Evolutionary conservation across 2,329 filamentous ascomycete species (phyloP).

Genomic region (Fusarium annulatum): DNA sequence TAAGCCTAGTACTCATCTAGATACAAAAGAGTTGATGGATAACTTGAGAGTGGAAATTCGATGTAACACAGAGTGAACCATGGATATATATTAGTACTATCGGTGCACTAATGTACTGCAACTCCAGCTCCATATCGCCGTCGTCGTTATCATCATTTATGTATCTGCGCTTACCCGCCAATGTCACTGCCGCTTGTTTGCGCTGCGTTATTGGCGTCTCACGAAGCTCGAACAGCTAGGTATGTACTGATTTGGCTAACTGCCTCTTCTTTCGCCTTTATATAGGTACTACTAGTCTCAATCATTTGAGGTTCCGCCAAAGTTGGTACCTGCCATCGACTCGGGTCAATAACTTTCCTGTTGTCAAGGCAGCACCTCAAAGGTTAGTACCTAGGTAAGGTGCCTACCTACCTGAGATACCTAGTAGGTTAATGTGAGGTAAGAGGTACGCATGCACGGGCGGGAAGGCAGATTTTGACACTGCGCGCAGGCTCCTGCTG

Average conservation of each 20-base stretch:
- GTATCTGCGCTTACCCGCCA: neutral
- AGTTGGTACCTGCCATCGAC: constrained; percentile 3
- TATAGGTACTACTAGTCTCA: neutral
- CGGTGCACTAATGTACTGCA: neutral
- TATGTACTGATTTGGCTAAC: neutral
- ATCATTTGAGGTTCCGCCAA: constrained; percentile 7
- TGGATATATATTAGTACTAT: neutral
- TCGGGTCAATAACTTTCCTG: neutral
- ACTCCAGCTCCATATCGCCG: neutral
- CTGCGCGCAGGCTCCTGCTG: constrained; percentile 18
- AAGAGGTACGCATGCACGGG: neutral
- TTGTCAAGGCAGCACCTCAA: neutral
- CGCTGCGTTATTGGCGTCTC: constrained; percentile 9
- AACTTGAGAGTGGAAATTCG: neutral
- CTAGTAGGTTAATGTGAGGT: neutral
- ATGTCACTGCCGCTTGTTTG: constrained; percentile 9
- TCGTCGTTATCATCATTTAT: neutral
- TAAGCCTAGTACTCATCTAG: neutral
- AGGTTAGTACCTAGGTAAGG: neutral
- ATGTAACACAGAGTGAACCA: neutral
- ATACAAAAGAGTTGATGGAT: neutral
- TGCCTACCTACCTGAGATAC: too few relatives aligned
- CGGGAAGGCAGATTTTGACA: constrained; percentile 10
- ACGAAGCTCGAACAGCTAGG: neutral
- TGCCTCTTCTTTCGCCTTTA: neutral